Conservation (phyloP, 306 rosid genomes). For the Rubus parviflorus region DNA sequence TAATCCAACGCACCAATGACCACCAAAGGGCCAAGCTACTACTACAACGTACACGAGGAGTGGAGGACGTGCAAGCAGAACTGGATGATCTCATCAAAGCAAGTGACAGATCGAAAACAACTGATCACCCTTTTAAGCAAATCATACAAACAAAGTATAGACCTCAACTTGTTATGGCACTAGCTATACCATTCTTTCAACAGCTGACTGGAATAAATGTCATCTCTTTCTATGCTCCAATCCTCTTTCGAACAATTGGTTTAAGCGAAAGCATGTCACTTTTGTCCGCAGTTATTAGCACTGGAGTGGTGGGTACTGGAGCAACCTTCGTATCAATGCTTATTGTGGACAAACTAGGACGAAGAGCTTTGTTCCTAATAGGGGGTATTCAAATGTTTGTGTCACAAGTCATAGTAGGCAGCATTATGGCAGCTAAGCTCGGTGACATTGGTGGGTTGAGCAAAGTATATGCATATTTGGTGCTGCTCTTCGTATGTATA, state of each 20-base stretch:
- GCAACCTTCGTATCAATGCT: slow-evolving; percentile 65
- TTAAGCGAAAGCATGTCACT: slow-evolving; percentile 58
- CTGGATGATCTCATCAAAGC: slow-evolving; percentile 57
- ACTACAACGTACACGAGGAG: slow-evolving; percentile 58
- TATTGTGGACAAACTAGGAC: slow-evolving; percentile 55
- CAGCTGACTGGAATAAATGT: slow-evolving; percentile 66
- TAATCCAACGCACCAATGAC: slow-evolving; percentile 50
- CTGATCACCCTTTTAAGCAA: slow-evolving; percentile 43
- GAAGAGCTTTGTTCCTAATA: slow-evolving; percentile 51
- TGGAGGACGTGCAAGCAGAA: slow-evolving; percentile 47
- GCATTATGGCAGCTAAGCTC: slow-evolving; percentile 45
- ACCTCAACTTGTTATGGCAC: slow-evolving; percentile 67
- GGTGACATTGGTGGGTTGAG: slow-evolving; percentile 53
- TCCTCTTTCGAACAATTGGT: slow-evolving; percentile 58
- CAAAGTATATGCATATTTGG: slow-evolving; percentile 43
- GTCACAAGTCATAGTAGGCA: slow-evolving; percentile 47
- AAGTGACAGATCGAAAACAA: slow-evolving; percentile 33
- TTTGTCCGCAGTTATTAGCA: slow-evolving; percentile 39
- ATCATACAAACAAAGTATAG: slow-evolving; percentile 46
- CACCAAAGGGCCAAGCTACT: slow-evolving; percentile 46
- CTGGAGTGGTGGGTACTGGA: slow-evolving; percentile 39
- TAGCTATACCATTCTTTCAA: slow-evolving; percentile 63
- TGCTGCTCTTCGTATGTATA: slow-evolving; percentile 45
- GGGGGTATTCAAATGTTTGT: slow-evolving; percentile 65
- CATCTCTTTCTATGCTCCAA: slow-evolving; percentile 60